phyloP scores from a whole-genome alignment of 78 protist genomes.

The Mantamonas sphyraenae region DNA sequence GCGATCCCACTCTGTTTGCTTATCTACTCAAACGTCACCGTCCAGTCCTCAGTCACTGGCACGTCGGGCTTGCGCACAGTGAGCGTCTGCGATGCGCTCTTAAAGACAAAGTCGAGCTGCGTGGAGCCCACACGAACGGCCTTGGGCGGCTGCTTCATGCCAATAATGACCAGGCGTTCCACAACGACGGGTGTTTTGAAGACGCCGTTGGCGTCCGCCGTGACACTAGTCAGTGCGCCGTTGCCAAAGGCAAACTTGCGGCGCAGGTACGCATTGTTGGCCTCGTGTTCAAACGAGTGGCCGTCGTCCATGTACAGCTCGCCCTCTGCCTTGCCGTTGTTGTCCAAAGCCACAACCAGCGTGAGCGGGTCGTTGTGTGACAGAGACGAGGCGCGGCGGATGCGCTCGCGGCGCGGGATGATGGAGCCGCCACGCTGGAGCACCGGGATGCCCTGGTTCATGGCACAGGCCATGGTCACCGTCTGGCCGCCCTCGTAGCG shows the following conservation, averaged over 20 bases:
- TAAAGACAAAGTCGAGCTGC: neutral
- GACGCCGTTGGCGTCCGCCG: too few species aligned
- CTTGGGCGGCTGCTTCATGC: neutral
- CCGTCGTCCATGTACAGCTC: constrained; percentile 74
- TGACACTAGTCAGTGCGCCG: constrained; percentile 18
- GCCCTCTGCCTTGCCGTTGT: constrained; percentile 46
- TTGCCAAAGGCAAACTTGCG: constrained; percentile 21
- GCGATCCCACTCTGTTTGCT: too few species aligned
- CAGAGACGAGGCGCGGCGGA: constrained; percentile 53
- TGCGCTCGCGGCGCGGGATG: constrained; percentile 67
- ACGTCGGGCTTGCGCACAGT: constrained; percentile 27
- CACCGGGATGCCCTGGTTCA: constrained; percentile 67
- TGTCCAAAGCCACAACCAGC: constrained; percentile 53
- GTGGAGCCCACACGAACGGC: neutral
- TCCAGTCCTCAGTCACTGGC: constrained; percentile 7
- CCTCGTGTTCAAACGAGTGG: constrained; percentile 31
- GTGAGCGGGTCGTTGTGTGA: constrained; percentile 88
- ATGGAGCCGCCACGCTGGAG: constrained; percentile 83
- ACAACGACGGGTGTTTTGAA: constrained; percentile 1
- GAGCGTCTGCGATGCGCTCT: neutral
- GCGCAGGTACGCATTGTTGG: constrained; percentile 32
- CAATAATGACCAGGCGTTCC: constrained; percentile 48
- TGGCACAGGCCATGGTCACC: constrained; percentile 46
- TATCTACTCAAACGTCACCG: constrained; percentile 14
- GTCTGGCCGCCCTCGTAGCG: constrained; percentile 1